Percentiles rank a stretch among this genome's conserved stretches.
These are phyloP conservation scores for Pseudocercospora vitis DNA, from an alignment of 2,329 filamentous ascomycete species.

Conservation along the genomic window DNA sequence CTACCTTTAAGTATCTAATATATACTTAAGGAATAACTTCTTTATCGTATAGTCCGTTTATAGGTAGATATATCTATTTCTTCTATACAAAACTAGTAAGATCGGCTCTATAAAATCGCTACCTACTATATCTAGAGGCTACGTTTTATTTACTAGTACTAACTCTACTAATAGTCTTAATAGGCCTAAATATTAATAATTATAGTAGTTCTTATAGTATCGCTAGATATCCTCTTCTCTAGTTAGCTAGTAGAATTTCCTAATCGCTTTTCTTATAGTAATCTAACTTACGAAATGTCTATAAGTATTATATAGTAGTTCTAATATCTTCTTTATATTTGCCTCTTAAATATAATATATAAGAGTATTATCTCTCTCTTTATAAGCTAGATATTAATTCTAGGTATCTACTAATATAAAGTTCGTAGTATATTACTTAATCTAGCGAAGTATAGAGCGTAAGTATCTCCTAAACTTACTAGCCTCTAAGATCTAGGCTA, in stretches of 20 bases:
- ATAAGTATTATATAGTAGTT: neutral
- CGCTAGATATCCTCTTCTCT: neutral
- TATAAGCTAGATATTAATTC: neutral
- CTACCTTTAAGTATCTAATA: neutral
- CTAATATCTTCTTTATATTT: neutral
- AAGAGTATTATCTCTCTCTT: neutral
- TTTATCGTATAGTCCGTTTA: neutral
- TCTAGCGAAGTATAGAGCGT: neutral
- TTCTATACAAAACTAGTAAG: neutral
- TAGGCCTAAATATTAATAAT: neutral
- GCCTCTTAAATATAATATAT: neutral
- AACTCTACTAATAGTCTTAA: neutral
- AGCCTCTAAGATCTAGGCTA: neutral
- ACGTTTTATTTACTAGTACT: neutral
- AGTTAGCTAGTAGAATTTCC: neutral
- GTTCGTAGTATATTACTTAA: neutral
- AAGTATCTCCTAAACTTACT: neutral
- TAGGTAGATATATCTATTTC: neutral
- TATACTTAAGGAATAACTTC: neutral
- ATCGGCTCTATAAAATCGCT: neutral
- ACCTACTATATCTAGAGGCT: neutral
- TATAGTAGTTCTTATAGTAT: neutral
- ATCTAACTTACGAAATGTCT: neutral
- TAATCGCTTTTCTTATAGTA: neutral
- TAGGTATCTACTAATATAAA: neutral